Evolutionary conservation across 2,329 filamentous ascomycete genomes (phyloP), one percentile per base, ranked within the genome.

Genomic region (Fusarium tuaranense): DNA sequence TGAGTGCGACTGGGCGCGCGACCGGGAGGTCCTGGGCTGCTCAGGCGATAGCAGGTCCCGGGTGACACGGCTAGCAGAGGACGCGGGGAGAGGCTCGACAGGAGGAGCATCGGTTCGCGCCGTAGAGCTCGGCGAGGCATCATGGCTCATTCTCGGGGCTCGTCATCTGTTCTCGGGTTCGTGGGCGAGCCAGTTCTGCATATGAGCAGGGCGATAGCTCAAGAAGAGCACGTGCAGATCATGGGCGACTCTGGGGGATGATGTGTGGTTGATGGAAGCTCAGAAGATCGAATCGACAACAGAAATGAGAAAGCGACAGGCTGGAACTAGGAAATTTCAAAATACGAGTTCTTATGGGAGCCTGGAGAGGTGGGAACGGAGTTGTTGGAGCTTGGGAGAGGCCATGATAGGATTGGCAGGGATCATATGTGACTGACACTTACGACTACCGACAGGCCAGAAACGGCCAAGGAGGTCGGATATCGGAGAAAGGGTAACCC

Each of bases 91-190:
- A 25, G 70, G 63, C 55, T 70, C 70, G 62, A 64, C 68, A 14
- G 67, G 75, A 64, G 75, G 69, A 63, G 75, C 76, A 73, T 75
- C 74, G 63, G 70, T 72, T 74, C 71, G 82, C 79, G 83, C 82
- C 78, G 83, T 80, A 78, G 83, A 81, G 80, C 78, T 83, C 79
- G 85, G 80, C 79, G 83, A 81, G 77, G 83, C 81, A 83, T 88
- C 87, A 87, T 88, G 81, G 86, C 84, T 87, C 87, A 88, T 88
- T 83, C 84, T 86, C 79, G 81, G 76, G 73, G 76, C 72, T 80
- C 79, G 80, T 81, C 82, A 82, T 82, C 75, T 77, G 79, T 71
- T 55, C 51, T 55, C 36, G 16, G 57, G 76, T 70, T 66, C 68
- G 75, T 65, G 76, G 68, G 70, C 67, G 77, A 78, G 79, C 74